These are phyloP conservation scores for Stylonectria norvegica DNA, from an alignment of 2,329 filamentous ascomycete species.

Conservation along the genomic window DNA sequence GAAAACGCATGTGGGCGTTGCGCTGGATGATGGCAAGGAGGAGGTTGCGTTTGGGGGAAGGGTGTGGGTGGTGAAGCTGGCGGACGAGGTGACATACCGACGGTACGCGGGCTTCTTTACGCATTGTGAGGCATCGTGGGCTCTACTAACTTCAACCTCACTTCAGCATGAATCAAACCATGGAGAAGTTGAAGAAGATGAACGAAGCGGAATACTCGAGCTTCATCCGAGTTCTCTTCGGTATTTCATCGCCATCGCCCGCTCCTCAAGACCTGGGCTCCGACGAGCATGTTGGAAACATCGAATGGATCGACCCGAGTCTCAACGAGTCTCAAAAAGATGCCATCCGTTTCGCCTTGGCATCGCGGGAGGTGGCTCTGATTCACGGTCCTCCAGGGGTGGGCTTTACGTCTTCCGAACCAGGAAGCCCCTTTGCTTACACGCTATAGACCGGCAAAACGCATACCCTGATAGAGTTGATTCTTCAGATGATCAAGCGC, in stretches of 20 bases:
- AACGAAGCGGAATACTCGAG: constrained; percentile 53
- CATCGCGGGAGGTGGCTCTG: constrained; percentile 75
- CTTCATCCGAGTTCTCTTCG: constrained; percentile 62
- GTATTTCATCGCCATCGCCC: constrained; percentile 50
- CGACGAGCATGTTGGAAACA: constrained; percentile 42
- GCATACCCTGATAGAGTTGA: constrained; percentile 91
- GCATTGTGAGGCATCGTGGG: neutral
- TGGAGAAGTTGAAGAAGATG: constrained; percentile 59
- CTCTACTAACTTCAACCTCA: neutral
- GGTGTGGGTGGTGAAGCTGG: constrained; percentile 64
- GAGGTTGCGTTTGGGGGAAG: constrained; percentile 43
- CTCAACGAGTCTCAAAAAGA: constrained; percentile 67
- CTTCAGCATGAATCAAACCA: constrained; percentile 62
- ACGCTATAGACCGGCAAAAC: constrained; percentile 80
- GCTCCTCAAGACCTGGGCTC: constrained; percentile 40
- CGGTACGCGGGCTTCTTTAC: constrained; percentile 38
- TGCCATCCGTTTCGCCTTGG: constrained; percentile 76
- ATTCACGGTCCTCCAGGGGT: constrained; percentile 92
- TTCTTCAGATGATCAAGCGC: constrained; percentile 79
- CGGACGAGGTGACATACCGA: constrained; percentile 65
- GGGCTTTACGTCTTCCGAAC: constrained; percentile 23
- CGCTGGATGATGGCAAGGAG: constrained; percentile 63
- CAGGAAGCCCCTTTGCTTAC: constrained; percentile 5
- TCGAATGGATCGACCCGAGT: constrained; percentile 59
- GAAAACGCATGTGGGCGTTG: constrained; percentile 58